Base-by-base conservation (phyloP, 495 filamentous ascomycete genomes). In the Hypoxylon crocopeplum region DNA sequence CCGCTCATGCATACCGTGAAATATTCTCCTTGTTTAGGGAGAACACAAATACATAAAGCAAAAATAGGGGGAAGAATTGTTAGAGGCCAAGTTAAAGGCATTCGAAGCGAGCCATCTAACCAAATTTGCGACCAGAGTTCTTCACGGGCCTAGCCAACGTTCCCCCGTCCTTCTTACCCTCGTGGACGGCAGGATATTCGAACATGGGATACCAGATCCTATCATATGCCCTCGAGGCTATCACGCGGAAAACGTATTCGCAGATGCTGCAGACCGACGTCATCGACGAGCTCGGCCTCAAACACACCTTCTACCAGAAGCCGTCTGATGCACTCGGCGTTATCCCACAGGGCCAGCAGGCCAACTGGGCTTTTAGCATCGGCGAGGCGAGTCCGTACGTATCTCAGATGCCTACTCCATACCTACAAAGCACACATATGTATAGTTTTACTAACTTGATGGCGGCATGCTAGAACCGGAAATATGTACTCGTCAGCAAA, bases 131-230 rank as follows among this genome's bases (percentile, higher is more conserved):
- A 40, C 21, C 48, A 81, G 80, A 82, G 46, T 84, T 84, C 64
- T 83, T 86, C 66, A 47, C 67, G 1, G 83, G 81, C 2, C 60
- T 86, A 12, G 61, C 77, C 11, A 64, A 74, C 10, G 67, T 72
- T 0, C 72, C 78, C 30, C 83, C 83, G 0, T 74, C 79, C 6
- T 83, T 77, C 58, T 58, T 72, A 0, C 76, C 82, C 3, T 76
- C 70, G 30, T 59, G 75, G 6, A 81, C 76, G 4, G 78, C 84
- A 0, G 75, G 77, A 11, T 87, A 86, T 66, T 83, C 83, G 8
- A 85, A 86, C 66, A 77, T 75, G 2, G 82, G 74, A 0, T 85
- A 76, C 55, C 74, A 78, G 37, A 72, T 86, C 38, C 72, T 86
- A 10, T 78, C 77, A 0, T 79, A 82, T 40, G 81, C 78, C 1